A percentile compares a stretch with the other conserved stretches of the same genome.
Evolutionary conservation across 1,284 basidiomycete species (phyloP).

Genomic region (Coriolopsis trogii): DNA sequence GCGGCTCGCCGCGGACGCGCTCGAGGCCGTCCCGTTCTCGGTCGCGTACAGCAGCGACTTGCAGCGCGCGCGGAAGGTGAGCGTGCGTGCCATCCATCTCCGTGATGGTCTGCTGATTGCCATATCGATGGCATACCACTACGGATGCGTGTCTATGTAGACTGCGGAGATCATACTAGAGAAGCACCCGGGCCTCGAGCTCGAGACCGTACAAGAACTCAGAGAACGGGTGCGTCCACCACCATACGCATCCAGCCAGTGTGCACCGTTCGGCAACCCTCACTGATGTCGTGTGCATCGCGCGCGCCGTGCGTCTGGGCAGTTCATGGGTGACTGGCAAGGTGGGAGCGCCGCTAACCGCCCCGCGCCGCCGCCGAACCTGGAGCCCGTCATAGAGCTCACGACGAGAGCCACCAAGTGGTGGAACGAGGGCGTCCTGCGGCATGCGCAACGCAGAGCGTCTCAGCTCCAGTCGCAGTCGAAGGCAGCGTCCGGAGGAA

Average conservation of each 20-base stretch:
- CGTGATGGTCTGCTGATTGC: neutral
- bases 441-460: slow-evolving; percentile 35
- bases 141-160: slow-evolving; percentile 36
- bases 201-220: slow-evolving; percentile 49
- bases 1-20: slow-evolving; percentile 49
- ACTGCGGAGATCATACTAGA: slow-evolving; percentile 65
- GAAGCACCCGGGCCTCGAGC: slow-evolving; percentile 48
- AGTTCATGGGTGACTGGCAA: slow-evolving; percentile 70
- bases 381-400: slow-evolving; percentile 44
- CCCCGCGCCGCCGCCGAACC: slow-evolving; percentile 29
- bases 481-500: neutral
- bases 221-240: slow-evolving; percentile 61
- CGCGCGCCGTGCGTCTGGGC: no score
- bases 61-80: slow-evolving; percentile 57
- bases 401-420: slow-evolving; percentile 51
- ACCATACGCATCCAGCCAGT: no score
- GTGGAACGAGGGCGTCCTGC: slow-evolving; percentile 58
- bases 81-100: no score
- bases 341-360: slow-evolving; percentile 41
- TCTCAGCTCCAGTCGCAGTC: slow-evolving; percentile 4
- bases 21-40: slow-evolving; percentile 54
- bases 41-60: slow-evolving; percentile 70
- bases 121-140: neutral
- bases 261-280: no score
- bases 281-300: no score